Base-by-base conservation (phyloP, 2,329 filamentous ascomycete genomes). In the Monosporascus cannonballus region DNA sequence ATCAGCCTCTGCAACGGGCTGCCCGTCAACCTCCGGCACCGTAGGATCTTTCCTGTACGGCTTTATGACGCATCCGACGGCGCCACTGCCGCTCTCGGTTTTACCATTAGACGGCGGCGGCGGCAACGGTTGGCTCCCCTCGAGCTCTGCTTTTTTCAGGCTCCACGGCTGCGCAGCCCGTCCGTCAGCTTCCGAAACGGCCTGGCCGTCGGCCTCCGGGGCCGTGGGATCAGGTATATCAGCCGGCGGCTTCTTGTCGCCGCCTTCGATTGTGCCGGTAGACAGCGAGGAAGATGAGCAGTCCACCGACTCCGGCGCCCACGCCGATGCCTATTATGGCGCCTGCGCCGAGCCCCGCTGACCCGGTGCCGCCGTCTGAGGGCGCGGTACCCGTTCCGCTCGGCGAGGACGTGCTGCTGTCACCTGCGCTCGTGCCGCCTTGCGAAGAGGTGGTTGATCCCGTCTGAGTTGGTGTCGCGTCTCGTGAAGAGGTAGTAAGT, bases 301-400 rank as follows among this genome's bases (percentile, higher is more conserved):
- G n/a, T 3, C 37, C 49, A 7, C 47, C 54, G 11, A 52, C 25
- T 4, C n/a, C 54, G 7, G 51, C 54, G 48, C 54, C 54, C 6
- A 56, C 52, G 37, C 54, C 52, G 44, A 56, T 54, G 18, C 54
- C 54, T 17, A 54, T 48, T 44, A 51, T 54, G 46, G 51, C 36
- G 44, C 51, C 48, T 41, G 24, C 14, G 38, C 37, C 52, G 8
- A 50, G 47, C 4, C 45, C 44, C 5, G 9, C 30, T 34, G 30
- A 34, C 5, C 4, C 30, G 30, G 3, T 34, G 9, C 9, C 4
- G 30, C 11, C 30, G 4, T 34, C 30, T 34, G 30, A 34, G 30
- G 7, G 30, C 30, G 30, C 30, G 30, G 30, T 34, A 9, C 30
- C 30, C 30, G 30, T 34, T 14, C 4, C 11, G 30, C 30, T 34